phyloP scores from a whole-genome alignment of 2,329 filamentous ascomycete species.

The Emmonsia crescens region DNA sequence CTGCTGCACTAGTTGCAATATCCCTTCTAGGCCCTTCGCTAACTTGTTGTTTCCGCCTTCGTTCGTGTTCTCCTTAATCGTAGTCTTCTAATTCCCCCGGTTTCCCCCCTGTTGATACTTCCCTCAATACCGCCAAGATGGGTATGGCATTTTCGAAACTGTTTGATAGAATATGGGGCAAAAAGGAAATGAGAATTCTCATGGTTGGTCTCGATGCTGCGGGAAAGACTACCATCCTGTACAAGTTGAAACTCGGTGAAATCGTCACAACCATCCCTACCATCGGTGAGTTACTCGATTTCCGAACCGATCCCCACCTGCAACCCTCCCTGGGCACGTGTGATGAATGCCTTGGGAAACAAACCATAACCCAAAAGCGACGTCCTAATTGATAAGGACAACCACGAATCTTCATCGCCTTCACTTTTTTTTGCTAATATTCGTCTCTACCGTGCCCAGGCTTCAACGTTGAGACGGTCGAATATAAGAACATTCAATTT shows the following conservation, averaged over 20 bases:
- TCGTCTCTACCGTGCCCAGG: slow-evolving; percentile 41
- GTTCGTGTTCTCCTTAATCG: neutral
- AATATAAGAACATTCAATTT: slow-evolving; percentile 99
- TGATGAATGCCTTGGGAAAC: neutral
- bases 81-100: neutral
- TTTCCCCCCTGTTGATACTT: neutral
- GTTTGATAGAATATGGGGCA: slow-evolving; percentile 92
- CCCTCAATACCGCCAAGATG: slow-evolving; percentile 53
- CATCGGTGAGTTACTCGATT: slow-evolving; percentile 57
- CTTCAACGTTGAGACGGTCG: slow-evolving; percentile 99
- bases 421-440: slow-evolving; percentile 3
- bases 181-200: slow-evolving; percentile 99
- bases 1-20: neutral
- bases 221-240: slow-evolving; percentile 99
- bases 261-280: slow-evolving; percentile 99
- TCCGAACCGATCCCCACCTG: neutral
- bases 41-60: neutral
- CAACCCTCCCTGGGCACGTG: neutral
- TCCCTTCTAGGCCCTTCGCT: neutral
- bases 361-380: neutral
- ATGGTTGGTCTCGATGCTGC: slow-evolving; percentile 99
- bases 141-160: slow-evolving; percentile 96
- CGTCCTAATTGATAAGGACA: neutral
- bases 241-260: slow-evolving; percentile 96
- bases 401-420: neutral